These are phyloP conservation scores for Thraustochytrium sp. DNA, from an alignment of 352 stramenopile species.

Conservation along the genomic window DNA sequence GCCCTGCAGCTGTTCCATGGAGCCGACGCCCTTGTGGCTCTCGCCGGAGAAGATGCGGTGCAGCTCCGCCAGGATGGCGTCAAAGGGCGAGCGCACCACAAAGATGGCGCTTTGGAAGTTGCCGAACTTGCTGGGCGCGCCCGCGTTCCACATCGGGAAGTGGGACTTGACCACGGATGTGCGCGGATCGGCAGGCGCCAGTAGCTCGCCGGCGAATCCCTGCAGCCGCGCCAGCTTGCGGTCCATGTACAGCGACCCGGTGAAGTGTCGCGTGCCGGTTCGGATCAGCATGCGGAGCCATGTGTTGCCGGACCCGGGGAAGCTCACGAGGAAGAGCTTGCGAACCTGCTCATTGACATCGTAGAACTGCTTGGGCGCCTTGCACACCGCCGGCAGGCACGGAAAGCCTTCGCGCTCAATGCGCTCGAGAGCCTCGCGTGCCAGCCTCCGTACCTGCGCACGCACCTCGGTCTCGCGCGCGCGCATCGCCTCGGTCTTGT, in stretches of 20 bases:
- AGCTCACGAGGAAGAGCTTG: conserved; percentile 32
- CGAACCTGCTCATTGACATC: neutral
- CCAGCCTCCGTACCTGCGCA: neutral
- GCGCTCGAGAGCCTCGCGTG: neutral
- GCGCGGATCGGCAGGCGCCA: neutral
- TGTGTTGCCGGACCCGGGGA: conserved; percentile 24
- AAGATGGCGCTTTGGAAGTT: neutral
- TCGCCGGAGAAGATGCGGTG: conserved; percentile 5
- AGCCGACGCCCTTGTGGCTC: conserved; percentile 13
- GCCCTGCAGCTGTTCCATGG: neutral
- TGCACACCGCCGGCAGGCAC: neutral
- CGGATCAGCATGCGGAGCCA: conserved; percentile 4
- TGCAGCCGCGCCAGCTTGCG: neutral
- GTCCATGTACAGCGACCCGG: conserved; percentile 23
- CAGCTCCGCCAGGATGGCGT: conserved; percentile 32
- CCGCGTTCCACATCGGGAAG: conserved; percentile 26
- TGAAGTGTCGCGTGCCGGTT: conserved; percentile 8
- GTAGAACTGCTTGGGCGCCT: neutral
- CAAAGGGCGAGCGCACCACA: neutral
- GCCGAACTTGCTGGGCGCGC: neutral
- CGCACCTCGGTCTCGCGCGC: neutral
- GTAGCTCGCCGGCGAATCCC: conserved; percentile 17
- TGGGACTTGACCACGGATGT: conserved; percentile 36
- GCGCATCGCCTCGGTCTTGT: neutral
- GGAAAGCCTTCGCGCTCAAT: neutral